Evolutionary conservation across 1,284 basidiomycete species (phyloP), one percentile per base, ranked within the genome.

Genomic region (Malassezia equina): DNA sequence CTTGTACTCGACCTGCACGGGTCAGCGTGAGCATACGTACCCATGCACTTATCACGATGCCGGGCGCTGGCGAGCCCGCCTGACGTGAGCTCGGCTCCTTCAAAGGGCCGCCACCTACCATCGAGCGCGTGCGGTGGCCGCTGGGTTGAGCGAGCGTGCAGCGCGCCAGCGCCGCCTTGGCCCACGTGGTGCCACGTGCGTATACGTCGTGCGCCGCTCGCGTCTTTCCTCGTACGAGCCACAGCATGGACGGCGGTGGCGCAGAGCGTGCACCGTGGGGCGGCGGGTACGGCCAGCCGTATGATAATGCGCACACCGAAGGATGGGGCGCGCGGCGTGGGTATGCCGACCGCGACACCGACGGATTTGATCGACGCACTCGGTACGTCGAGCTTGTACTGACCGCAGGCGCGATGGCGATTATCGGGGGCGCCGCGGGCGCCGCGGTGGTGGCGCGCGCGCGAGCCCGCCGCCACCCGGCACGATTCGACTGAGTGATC

Each of bases 401-500:
- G 24, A 69, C 13, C 68, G 64, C 1, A 55, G 69, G 12, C 75
- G 78, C 6, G 67, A 71, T 36, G 77, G 77, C 13, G 73, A 76
- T 28, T 75, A 76, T 25, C 75, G 75, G 36, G 75, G 78, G 28
- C 46, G 80, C 76, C 58, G 80, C 81, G 57, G 80, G 41, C 46
- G 34, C 24, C 23, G 34, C 11, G 28, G n/a, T 65, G 17, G 65
- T 5, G 44, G 44, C 27, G 84, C 86, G 63, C 79, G 85, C 62
- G 79, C 89, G 62, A 90, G 87, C 3, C 91, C 91, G 7, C 98
- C 93, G 12, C 93, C 94, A 0, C 83, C 88, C 66, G 86, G 85
- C 42, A 83, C 84, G 11, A 78, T 84, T 27, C 86, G 88, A 1
- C 77, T 99, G 63, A 86, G 86, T 27, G 88, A 93, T 74, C 80